Evolutionary conservation across 1,284 basidiomycete genomes (phyloP), one percentile per base, ranked within the genome.

Genomic region (Ganoderma lingzhi): DNA sequence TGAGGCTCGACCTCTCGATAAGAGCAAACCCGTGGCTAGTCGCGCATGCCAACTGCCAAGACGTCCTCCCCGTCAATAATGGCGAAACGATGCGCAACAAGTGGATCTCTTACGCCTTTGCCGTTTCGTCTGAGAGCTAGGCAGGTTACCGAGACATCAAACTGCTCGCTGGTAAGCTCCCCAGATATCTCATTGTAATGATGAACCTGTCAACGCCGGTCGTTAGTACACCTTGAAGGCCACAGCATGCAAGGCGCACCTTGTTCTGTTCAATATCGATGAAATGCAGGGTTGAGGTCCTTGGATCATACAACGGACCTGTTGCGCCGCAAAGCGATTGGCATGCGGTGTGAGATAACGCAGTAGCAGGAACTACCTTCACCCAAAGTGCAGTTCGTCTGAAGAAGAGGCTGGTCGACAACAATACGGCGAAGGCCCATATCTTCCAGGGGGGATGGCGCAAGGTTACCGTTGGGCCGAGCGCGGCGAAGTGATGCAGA

Each of bases 271-370:
- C 78, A 61, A 92, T 92, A 74, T 92, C 90, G 32, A 92, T 87
- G 76, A 93, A 92, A 77, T 92, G 90, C 45, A 92, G 76, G 28
- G 80, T 84, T 14, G 81, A 82, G 1, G 86, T 87, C 60, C 74
- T 75, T 28, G 84, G 77, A 73, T 92, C 90, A 76, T 89, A 92
- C 3, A 92, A 68, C 4, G 91, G 90, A 42, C 86, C 90, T 92
- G 71, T 68, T 41, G 35, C 30, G 41, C 48, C 30, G 12, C 48
- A 10, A 60, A 37, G 37, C 30, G n/a, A 44, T 65, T 35, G 28
- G 60, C 28, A 41, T 15, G 35, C 41, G 35, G 19, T 37, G 41
- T 15, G 6, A 23, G 39, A 28, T 8, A n/a, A 28, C 23, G 35
- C 8, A 56, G 15, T 10, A 60, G 14, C 35, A 37, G 10, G 4